These are phyloP conservation scores for Umbelopsis sp. DNA, from an alignment of 371 early-diverging fungal species.

Conservation along the genomic window DNA sequence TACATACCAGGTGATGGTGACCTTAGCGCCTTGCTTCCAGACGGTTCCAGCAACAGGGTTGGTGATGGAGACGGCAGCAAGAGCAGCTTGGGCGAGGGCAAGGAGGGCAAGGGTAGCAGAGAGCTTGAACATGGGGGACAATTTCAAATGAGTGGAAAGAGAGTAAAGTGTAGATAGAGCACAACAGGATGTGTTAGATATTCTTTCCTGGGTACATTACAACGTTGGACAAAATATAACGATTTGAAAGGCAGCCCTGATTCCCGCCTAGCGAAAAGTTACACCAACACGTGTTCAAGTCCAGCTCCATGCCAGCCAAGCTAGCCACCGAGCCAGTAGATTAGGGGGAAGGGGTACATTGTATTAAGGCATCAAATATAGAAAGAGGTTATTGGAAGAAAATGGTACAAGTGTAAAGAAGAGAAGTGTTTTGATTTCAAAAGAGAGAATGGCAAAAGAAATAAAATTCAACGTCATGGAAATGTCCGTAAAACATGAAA, in stretches of 20 bases:
- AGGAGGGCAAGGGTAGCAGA: conserved; percentile 15
- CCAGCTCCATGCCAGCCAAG: background rate
- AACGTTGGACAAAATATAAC: conserved; percentile 8
- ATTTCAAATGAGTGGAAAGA: conserved; percentile 15
- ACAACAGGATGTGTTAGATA: background rate
- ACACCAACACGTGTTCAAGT: conserved; percentile 13
- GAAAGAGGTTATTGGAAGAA: background rate
- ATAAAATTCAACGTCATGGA: background rate
- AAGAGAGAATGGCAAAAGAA: background rate
- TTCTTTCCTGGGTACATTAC: background rate
- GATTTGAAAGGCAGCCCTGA: background rate
- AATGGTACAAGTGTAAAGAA: conserved; percentile 17
- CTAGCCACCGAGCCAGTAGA: background rate
- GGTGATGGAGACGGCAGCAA: conserved; percentile 34
- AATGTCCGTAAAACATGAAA: too few relatives aligned
- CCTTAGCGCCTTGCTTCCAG: conserved; percentile 43
- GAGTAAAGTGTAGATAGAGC: background rate
- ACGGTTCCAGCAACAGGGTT: conserved; percentile 38
- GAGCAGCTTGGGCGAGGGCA: conserved; percentile 14
- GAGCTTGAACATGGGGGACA: conserved; percentile 7
- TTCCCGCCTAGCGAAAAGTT: background rate
- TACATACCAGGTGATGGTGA: conserved; percentile 47
- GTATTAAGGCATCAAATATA: conserved; percentile 13
- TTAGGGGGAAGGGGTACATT: background rate
- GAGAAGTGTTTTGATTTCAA: background rate